Conservation (phyloP, 257 asterid genomes). For the Jaltomata sinuosa region DNA sequence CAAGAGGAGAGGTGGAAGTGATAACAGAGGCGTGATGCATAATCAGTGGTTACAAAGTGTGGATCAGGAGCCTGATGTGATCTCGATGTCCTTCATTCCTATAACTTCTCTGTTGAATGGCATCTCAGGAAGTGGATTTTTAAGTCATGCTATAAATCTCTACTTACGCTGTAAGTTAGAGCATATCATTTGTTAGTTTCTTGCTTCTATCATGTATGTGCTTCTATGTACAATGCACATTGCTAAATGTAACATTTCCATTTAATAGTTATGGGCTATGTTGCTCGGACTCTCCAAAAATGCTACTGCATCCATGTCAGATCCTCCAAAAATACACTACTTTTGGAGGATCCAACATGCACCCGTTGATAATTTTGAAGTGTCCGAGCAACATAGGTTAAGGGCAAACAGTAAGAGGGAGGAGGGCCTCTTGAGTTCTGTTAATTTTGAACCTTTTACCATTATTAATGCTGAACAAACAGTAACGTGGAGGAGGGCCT, state of each 20-base stretch:
- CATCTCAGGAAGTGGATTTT: slow-evolving; percentile 87
- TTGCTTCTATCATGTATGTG: background rate
- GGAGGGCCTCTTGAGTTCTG: background rate
- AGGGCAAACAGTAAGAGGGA: background rate
- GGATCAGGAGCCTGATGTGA: slow-evolving; percentile 85
- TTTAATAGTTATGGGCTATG: background rate
- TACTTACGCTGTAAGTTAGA: slow-evolving; percentile 85
- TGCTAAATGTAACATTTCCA: background rate
- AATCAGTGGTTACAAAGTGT: slow-evolving; percentile 91
- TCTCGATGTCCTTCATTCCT: slow-evolving; percentile 91
- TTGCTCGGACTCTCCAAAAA: background rate
- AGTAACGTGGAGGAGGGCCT: background rate
- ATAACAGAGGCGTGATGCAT: slow-evolving; percentile 47
- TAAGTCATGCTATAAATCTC: slow-evolving; percentile 94
- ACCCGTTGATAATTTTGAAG: background rate
- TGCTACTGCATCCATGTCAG: background rate
- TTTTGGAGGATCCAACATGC: background rate
- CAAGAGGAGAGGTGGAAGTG: slow-evolving; percentile 96
- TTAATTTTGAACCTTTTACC: background rate
- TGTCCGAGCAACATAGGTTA: background rate
- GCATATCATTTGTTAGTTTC: background rate
- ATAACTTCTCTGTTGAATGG: slow-evolving; percentile 91
- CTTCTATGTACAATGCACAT: background rate
- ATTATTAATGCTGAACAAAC: background rate
- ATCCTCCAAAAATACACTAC: background rate